Base-by-base conservation (phyloP, 345 rosid genomes). In the Acer negundo region DNA sequence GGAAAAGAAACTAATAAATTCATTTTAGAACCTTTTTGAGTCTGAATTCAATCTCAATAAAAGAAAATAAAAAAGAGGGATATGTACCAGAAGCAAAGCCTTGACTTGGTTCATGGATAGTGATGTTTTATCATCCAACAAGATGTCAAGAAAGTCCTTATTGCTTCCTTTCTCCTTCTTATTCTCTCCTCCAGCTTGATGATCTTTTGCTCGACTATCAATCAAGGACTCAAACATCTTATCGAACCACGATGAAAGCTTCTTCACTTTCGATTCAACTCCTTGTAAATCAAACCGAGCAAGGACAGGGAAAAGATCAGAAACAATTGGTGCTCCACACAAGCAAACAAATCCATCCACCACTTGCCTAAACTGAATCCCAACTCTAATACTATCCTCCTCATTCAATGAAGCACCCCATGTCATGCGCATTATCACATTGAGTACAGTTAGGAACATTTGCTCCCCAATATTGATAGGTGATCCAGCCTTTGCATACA, bases 221-320 rank as follows among this genome's bases (percentile, higher is more conserved):
- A 86, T 76, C 24, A 74, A 10, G 35, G 31, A 59, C 56, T 83
- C 79, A 13, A 84, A 69, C 4, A 86, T 74, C 9, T 19, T 23
- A 19, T 86, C 88, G 5, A 89, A 81, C 78, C 73, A 63, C n/a
- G 58, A 17, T 11, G 19, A 47, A 15, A 80, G 70, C 42, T 61
- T 78, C 65, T 75, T 77, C 61, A 75, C 77, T 38, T 78, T 75
- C 47, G 61, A 85, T 80, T 72, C 78, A 76, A 90, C 71, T 6
- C 96, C 92, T 19, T 90, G 94, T 23, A 86, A 80, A 79, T 90
- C 90, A 20, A 92, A 92, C 63, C 87, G 74, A 0, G 86, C 84
- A 55, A 88, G 77, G 2, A 59, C 26, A 0, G 91, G 92, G 47
- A 87, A 84, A 51, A 91, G 58, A 49, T 90, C 92, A 1, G 92